Conservation (phyloP, 305 asterid genomes). For the Solanum hybrid region DNA sequence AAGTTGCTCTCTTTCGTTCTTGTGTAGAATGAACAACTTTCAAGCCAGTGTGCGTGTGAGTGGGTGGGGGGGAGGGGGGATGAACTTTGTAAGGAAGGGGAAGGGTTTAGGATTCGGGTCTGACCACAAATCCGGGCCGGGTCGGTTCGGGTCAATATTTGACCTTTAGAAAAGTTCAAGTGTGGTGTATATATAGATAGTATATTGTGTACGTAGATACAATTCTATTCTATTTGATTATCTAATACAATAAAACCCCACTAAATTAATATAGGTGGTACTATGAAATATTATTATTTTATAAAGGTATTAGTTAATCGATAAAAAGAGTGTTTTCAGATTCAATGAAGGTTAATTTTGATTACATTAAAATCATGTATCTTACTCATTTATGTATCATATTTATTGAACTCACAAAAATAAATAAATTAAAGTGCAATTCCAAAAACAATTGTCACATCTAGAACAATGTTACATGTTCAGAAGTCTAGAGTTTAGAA, state of each 20-base stretch:
- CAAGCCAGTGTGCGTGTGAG: not conserved
- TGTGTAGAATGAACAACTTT: not conserved
- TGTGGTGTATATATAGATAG: too few species aligned
- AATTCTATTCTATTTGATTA: not conserved
- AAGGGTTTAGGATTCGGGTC: not conserved
- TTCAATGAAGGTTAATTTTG: not conserved
- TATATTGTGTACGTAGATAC: not conserved
- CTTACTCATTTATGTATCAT: too few species aligned
- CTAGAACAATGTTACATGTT: not conserved
- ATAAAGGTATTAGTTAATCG: fast-evolving
- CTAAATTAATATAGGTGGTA: too few species aligned
- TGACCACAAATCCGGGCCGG: not conserved
- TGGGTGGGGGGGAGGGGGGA: fast-evolving
- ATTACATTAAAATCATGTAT: too few species aligned
- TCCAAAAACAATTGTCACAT: not conserved
- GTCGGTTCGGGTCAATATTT: not conserved
- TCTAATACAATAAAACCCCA: too few species aligned
- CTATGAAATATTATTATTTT: too few species aligned
- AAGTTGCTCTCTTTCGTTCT: not conserved
- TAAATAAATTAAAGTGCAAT: not conserved
- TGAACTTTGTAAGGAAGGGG: not conserved
- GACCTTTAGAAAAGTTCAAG: not conserved
- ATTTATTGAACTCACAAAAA: not conserved
- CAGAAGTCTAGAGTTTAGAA: not conserved
- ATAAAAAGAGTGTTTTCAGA: not conserved